Evolutionary conservation across 108 stramenopile genomes (phyloP), one percentile per base, ranked within the genome.

Genomic region (Cyclotella baltica): DNA sequence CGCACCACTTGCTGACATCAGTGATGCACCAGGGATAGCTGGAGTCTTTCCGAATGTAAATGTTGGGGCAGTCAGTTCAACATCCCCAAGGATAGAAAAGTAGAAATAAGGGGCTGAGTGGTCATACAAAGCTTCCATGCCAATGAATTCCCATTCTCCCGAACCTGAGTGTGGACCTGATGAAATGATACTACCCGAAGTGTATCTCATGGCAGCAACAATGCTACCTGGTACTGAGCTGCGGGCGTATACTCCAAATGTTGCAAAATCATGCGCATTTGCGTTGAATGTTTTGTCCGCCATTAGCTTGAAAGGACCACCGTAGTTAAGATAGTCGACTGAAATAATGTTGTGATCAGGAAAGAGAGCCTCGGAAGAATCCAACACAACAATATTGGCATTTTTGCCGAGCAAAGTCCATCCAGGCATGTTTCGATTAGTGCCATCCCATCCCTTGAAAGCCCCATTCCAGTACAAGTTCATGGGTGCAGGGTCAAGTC

Each of bases 81-180:
- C 80, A 67, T 81, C 80, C 33, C 80, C 80, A n/a, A 57, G 76
- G 47, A 81, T 76, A 8, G 72, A 70, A 43, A 81, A 81, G 68
- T 81, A 81, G 43, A 81, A 81, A 47, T 76, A 76, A 8, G 75
- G 75, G 27, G 53, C 58, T 0, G 75, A 37, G 58, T 81, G 76
- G 64, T 81, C 80, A 62, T 81, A 81, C 18, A 81, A 58, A 22
- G 75, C 40, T 13, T 47, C 31, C 80, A 81, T 81, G 18, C 72
- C 71, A 25, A 81, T 76, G 31, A 76, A 81, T 56, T 81, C 80
- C 80, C 80, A 81, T 29, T 53, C 72, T 4, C 75, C 75, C 29
- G 55, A 27, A 28, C 80, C 80, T 35, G 75, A 73, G 38, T 81
- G 75, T 8, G 75, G 10, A 10, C 47, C 67, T 1, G 55, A 59